Evolutionary conservation across 257 asterid species (phyloP), one percentile per base, ranked within the genome.

Genomic region (Solanum appendiculatum): DNA sequence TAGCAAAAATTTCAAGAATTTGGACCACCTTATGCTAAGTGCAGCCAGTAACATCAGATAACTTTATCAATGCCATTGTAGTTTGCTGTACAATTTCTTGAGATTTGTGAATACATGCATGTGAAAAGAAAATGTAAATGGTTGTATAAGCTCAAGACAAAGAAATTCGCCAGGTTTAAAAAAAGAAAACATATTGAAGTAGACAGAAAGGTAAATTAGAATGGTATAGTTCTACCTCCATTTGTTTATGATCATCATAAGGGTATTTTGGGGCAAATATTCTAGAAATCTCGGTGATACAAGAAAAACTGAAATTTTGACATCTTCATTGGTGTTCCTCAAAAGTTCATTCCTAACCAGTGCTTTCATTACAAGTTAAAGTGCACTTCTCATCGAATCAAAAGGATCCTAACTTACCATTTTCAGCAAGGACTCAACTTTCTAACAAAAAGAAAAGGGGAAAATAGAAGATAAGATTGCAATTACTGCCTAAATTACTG

Each of bases 241-340:
- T 90, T 51, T 51, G 54, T 25, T 72, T 91, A 88, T 89, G 92
- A 25, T 69, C 85, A 11, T 63, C 85, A 9, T 92, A 94, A 75
- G 95, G 91, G 66, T 82, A 66, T 5, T 89, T 89, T 15, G 95
- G 94, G 68, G 94, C 91, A 40, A 92, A 86, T 85, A 94, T 93
- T 88, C 97, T 91, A 23, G 89, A 84, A 87, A 94, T 89, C 86
- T 94, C 95, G 77, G 88, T 93, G 86, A 91, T 89, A 90, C 95
- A 93, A 85, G 86, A 86, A 23, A 92, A 78, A 92, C 90, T 9
- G 89, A 85, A 44, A 91, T 88, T 87, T 92, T 92, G 90, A 94
- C 85, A 58, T 88, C 87, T 72, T 86, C 70, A 68, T 90, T 92
- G 36, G 69, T 75, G 82, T 90, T 86, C 68, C 37, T 86, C 89